A percentile compares a stretch with the other conserved stretches of the same genome.
Conservation (phyloP, 176 grass and related monocot genomes). For the Aegilops tauschii region DNA sequence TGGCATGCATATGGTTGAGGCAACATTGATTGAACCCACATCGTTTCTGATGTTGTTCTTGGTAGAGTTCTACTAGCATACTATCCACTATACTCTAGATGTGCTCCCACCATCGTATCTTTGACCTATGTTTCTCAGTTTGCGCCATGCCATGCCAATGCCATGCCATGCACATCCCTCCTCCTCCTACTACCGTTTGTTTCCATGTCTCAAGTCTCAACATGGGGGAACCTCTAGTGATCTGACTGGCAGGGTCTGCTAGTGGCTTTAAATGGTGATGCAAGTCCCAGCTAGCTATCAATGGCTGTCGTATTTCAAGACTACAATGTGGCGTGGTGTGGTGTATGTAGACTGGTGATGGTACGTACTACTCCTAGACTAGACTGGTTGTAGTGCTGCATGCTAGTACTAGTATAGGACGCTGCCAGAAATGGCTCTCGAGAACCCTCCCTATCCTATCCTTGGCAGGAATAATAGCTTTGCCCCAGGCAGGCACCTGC, state of each 20-base stretch:
- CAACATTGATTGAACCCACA: not conserved
- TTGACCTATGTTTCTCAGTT: not conserved
- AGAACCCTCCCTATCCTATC: slow-evolving; percentile 20
- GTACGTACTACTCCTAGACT: no score
- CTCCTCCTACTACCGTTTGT: not conserved
- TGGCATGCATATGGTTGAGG: not conserved
- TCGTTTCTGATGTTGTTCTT: not conserved
- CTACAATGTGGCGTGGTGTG: not conserved
- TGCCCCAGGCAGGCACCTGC: slow-evolving; percentile 31
- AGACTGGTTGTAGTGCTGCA: not conserved
- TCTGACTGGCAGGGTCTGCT: not conserved
- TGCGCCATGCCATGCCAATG: slow-evolving; percentile 3
- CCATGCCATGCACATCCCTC: not conserved
- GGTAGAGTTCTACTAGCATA: not conserved
- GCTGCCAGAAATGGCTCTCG: slow-evolving; percentile 36
- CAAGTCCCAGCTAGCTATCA: not conserved
- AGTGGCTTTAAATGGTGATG: slow-evolving; percentile 7
- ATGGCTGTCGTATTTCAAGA: not conserved
- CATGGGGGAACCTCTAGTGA: not conserved
- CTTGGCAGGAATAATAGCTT: slow-evolving; percentile 32
- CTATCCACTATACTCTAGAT: not conserved
- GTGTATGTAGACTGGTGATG: not conserved
- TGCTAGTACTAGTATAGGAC: not conserved
- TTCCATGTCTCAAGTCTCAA: not conserved
- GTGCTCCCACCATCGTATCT: not conserved